Evolutionary conservation across 257 asterid species (phyloP).

Genomic region (Solanum ossicruentum): DNA sequence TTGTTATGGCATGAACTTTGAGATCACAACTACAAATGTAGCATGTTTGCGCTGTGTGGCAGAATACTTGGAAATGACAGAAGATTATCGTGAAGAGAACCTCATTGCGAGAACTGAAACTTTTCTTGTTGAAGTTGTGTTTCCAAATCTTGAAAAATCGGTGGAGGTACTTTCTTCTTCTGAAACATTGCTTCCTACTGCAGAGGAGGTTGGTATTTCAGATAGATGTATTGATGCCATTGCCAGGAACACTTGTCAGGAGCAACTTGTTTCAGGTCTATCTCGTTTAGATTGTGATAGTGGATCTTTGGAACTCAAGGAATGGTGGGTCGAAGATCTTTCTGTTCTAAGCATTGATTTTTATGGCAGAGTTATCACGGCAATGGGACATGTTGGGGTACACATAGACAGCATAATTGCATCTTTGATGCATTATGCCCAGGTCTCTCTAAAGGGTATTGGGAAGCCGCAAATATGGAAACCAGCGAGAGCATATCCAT

Average conservation of each 20-base stretch:
- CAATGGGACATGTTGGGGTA: conserved; percentile 40
- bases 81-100: conserved; percentile 40
- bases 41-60: conserved; percentile 55
- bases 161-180: conserved; percentile 43
- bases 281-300: conserved; percentile 31
- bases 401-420: conserved; percentile 34
- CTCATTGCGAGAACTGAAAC: conserved; percentile 41
- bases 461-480: conserved; percentile 54
- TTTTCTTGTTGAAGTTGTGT: conserved; percentile 38
- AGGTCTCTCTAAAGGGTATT: conserved; percentile 33
- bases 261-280: conserved; percentile 46
- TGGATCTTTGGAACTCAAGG: conserved; percentile 22
- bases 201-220: conserved; percentile 40
- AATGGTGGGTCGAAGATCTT: conserved; percentile 68
- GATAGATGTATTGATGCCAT: conserved; percentile 27
- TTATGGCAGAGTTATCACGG: conserved; percentile 28
- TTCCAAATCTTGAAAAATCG: conserved; percentile 37
- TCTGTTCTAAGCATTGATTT: conserved; percentile 28
- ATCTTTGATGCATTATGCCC: conserved; percentile 51
- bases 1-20: conserved; percentile 62
- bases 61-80: conserved; percentile 50
- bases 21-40: conserved; percentile 45
- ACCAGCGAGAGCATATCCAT: conserved; percentile 29
- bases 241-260: conserved; percentile 38
- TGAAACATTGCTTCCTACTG: conserved; percentile 28